Evolutionary conservation across 352 stramenopile species (phyloP), one percentile per base, ranked within the genome.

Genomic region (Phytopythium kandeliae): DNA sequence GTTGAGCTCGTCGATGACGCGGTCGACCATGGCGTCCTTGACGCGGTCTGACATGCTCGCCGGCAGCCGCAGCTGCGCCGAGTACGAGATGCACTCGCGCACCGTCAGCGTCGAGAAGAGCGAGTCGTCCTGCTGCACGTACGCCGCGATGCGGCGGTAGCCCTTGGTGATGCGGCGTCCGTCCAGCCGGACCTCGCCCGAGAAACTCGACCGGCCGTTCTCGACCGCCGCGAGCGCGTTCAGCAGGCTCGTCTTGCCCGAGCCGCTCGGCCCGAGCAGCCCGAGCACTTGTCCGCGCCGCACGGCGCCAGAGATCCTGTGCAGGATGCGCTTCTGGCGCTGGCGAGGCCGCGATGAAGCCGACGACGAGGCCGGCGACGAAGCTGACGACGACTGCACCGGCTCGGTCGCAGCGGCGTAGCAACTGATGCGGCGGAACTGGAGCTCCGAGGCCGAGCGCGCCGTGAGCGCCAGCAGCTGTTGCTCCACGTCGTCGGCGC

Each of bases 81-180:
- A 91, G 69, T 93, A 93, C 37, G 63, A 60, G 51, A 96, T 80
- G 46, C 76, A 91, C 57, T 96, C 88, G 19, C 76, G 76, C 15
- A 95, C 85, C 22, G 81, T 92, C 7, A 96, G 69, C 25, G 78
- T 92, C 21, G 81, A 50, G 37, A 86, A 91, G 10, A 96, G 69
- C 25, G 71, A 71, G 55, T 95, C 85, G 48, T 96, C 83, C 51
- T 96, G 88, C 57, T 92, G 73, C 41, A 96, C 86, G 57, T 95
- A 96, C 4, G 85, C 86, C 16, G 86, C 78, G 55, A 92, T 71
- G 13, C 77, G 64, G 24, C 80, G 76, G 57, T 92, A 94, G 43
- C 74, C 58, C 48, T 76, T 70, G 17, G 75, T 55, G 35, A 87
- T 60, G 22, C 58, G 65, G 31, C 76, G 60, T 19, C 71, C 68